phyloP scores from a whole-genome alignment of 2,329 filamentous ascomycete species.

The Aspergillus felis region DNA sequence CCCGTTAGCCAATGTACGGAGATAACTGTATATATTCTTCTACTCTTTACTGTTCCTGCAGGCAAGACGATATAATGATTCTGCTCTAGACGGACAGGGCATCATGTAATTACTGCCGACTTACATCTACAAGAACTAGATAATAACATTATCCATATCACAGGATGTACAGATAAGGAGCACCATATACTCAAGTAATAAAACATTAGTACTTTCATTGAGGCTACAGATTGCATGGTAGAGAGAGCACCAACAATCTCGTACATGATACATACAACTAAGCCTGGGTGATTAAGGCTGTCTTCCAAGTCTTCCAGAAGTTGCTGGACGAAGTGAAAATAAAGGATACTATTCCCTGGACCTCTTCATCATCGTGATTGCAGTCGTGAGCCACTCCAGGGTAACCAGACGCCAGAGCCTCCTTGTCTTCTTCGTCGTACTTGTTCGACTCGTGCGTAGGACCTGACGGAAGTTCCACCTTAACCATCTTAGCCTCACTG shows the following conservation, averaged over 20 bases:
- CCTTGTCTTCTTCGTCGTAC: not conserved
- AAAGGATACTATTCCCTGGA: not conserved
- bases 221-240: not conserved
- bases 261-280: not conserved
- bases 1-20: no score
- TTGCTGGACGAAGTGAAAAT: not conserved
- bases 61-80: no score
- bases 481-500: slow-evolving; percentile 43
- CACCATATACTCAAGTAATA: not conserved
- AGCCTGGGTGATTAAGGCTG: slow-evolving; percentile 1
- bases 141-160: no score
- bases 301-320: not conserved
- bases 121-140: no score
- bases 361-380: not conserved
- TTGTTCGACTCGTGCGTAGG: not conserved
- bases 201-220: not conserved
- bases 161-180: not conserved
- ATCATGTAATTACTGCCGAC: no score
- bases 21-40: no score
- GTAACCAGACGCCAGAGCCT: not conserved
- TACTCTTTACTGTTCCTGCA: no score
- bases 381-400: not conserved
- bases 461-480: not conserved
- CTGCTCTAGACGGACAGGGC: no score
- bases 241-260: not conserved